A percentile compares a stretch with the other conserved stretches of the same genome.
phyloP scores from a whole-genome alignment of 2,329 filamentous ascomycete genomes.

The Rhytidhysteron rufulum region DNA sequence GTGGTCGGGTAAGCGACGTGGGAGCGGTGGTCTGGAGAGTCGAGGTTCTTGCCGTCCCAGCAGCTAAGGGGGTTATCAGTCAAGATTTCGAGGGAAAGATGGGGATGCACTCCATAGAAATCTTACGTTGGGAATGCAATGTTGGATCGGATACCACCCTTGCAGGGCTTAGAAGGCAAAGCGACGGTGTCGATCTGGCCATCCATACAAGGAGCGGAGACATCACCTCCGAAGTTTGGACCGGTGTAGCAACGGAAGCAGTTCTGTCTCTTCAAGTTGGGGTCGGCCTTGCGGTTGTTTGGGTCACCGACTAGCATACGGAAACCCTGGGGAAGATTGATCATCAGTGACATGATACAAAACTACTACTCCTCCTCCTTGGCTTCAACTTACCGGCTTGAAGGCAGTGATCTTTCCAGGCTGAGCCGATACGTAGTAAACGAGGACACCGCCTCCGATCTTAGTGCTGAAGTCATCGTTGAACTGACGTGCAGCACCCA shows the following conservation, averaged over 20 bases:
- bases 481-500: conserved; percentile 11
- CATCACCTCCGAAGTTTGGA: conserved; percentile 45
- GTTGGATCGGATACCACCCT: conserved; percentile 42
- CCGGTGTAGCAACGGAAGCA: conserved; percentile 46
- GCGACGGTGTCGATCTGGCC: conserved; percentile 24
- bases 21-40: conserved; percentile 53
- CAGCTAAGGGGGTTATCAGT: conserved; percentile 4
- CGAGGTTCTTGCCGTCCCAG: conserved; percentile 49
- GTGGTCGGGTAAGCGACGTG: conserved; percentile 44
- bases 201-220: conserved; percentile 28
- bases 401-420: conserved; percentile 19
- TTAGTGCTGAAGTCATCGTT: conserved; percentile 21
- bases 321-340: conserved; percentile 36
- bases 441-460: conserved; percentile 18
- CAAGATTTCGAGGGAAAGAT: background rate
- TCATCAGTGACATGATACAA: background rate
- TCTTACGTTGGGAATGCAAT: conserved; percentile 40
- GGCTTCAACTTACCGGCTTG: conserved; percentile 10
- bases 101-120: conserved; percentile 1
- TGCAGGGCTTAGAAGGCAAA: conserved; percentile 35
- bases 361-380: background rate
- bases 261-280: conserved; percentile 28
- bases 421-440: conserved; percentile 22
- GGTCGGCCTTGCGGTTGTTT: conserved; percentile 10
- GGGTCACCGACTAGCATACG: conserved; percentile 44